Evolutionary conservation across 2,329 filamentous ascomycete species (phyloP), one percentile per base, ranked within the genome.

Genomic region (Curvularia verruculosa): DNA sequence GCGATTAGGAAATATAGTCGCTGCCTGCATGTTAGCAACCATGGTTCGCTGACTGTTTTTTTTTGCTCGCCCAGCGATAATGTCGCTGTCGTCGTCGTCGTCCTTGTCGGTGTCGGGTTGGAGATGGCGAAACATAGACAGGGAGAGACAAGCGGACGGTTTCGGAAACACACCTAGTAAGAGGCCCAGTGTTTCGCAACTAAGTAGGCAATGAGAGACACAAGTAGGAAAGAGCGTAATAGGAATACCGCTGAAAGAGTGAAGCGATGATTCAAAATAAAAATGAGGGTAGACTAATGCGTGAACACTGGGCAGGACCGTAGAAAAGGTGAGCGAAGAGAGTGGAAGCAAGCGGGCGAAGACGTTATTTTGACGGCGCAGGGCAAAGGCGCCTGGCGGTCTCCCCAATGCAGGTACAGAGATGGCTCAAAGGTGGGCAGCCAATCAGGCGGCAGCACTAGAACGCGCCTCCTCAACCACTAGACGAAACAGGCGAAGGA

Each of bases 221-320:
- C 61, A 49, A 53, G 52, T 64, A 48, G 51, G 63, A 80, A 78
- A 63, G 75, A 79, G 71, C 64, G 77, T 50, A 71, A 75, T 63
- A 79, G 45, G 83, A 75, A 75, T 78, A 76, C 82, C 83, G 83
- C 84, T 85, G 76, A 87, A 86, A 78, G 85, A 87, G 82, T 87
- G 85, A 85, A 87, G 84, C 84, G 67, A 69, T 80, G 82, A 49
- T 76, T 75, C 79, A 63, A 71, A 71, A n/a, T n/a, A n/a, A 68
- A 66, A 29, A 29, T 29, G 59, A 67, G 66, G 59, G 65, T n/a
- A 36, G 65, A 69, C 56, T 60, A 66, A 64, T 54, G 66, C 61
- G 61, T 60, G 48, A 53, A 64, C 60, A 58, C 51, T 55, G 54
- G 61, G 55, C 59, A 59, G 52, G 65, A 65, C 59, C 48, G 60